phyloP scores from a whole-genome alignment of 176 grass and related monocot species.

The Stipa capillata region DNA sequence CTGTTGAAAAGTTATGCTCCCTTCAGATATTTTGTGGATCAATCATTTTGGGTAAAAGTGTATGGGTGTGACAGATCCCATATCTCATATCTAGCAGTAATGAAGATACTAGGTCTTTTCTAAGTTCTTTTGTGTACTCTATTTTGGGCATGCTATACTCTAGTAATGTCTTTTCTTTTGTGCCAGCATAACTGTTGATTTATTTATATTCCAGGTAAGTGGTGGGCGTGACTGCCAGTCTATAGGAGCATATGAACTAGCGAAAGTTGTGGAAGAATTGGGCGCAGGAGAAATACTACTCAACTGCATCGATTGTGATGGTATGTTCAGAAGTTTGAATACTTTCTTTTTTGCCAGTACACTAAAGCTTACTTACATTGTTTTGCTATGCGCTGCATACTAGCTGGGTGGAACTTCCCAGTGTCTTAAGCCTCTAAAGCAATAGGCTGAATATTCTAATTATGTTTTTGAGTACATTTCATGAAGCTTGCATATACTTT shows the following conservation, averaged over 20 bases:
- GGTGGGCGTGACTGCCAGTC: slow-evolving; percentile 75
- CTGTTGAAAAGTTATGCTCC: background rate
- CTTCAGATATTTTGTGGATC: background rate
- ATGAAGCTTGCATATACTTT: background rate
- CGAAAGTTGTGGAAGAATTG: slow-evolving; percentile 88
- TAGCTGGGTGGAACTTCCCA: background rate
- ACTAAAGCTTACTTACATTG: background rate
- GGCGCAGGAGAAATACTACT: slow-evolving; percentile 95
- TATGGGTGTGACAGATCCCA: background rate
- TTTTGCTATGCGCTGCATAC: background rate
- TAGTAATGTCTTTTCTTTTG: background rate
- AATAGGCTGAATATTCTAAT: background rate
- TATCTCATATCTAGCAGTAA: background rate
- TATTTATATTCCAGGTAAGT: slow-evolving; percentile 52
- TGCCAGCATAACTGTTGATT: background rate
- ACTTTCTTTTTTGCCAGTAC: slow-evolving; percentile 7
- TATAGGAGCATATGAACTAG: slow-evolving; percentile 95
- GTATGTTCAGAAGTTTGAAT: slow-evolving; percentile 36
- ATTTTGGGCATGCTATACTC: too few species aligned
- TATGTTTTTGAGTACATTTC: background rate
- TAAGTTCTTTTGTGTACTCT: background rate
- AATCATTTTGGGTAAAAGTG: background rate
- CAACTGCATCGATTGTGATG: slow-evolving; percentile 98
- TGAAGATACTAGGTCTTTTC: background rate
- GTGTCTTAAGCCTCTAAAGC: background rate